Conservation (phyloP, 2,329 filamentous ascomycete species). For the Dissoconium aciculare region DNA sequence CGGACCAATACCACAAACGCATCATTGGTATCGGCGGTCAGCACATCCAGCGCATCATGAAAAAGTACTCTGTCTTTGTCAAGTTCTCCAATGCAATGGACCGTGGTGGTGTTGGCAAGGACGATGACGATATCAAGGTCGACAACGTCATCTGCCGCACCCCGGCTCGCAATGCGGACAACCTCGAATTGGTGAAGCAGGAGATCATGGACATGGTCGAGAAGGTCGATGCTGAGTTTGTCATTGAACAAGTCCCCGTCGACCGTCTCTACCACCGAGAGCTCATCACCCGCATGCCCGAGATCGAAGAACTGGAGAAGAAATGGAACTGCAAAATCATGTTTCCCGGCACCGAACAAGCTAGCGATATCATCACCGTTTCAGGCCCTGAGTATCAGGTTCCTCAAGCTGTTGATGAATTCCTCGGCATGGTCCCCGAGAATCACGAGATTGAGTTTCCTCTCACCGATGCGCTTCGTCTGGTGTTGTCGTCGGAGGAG, state of each 20-base stretch:
- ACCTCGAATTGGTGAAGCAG: constrained; percentile 90
- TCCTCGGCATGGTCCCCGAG: constrained; percentile 94
- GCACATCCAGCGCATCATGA: constrained; percentile 99
- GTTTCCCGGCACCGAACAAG: constrained; percentile 93
- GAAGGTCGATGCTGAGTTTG: constrained; percentile 91
- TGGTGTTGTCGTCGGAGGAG: constrained; percentile 66
- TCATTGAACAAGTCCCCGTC: constrained; percentile 81
- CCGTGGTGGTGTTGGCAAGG: constrained; percentile 77
- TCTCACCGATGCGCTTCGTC: constrained; percentile 58
- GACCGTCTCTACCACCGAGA: constrained; percentile 92
- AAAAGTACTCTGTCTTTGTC: constrained; percentile 98
- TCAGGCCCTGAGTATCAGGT: constrained; percentile 98
- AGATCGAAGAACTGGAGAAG: constrained; percentile 91
- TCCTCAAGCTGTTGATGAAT: constrained; percentile 87
- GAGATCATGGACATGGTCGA: constrained; percentile 99
- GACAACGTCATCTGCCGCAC: constrained; percentile 98
- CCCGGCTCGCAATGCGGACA: constrained; percentile 90
- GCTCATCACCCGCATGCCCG: constrained; percentile 70
- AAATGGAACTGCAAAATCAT: constrained; percentile 99
- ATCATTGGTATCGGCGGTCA: constrained; percentile 98
- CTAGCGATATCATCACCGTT: constrained; percentile 88
- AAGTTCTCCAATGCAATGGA: constrained; percentile 99
- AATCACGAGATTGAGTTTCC: constrained; percentile 81
- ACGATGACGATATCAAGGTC: constrained; percentile 95
- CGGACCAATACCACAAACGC: constrained; percentile 97